Evolutionary conservation across 1,139 yeast species (phyloP).

Genomic region (Magnusiomyces tetraspermus): DNA sequence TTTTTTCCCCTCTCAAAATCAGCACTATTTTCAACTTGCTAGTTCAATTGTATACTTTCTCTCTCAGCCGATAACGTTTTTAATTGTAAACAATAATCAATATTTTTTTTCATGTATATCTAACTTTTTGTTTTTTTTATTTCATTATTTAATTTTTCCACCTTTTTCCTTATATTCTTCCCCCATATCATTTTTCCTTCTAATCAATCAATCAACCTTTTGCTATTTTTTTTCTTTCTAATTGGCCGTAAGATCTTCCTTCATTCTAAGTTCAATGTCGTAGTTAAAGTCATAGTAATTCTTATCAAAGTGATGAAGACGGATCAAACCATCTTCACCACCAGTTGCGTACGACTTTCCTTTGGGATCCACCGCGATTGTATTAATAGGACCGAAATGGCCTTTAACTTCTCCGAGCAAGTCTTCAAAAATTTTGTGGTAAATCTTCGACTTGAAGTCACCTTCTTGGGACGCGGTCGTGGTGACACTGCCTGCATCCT

Average conservation of each 20-base stretch:
- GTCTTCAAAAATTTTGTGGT: conserved; percentile 89
- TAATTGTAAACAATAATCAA: too few relatives aligned
- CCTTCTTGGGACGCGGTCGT: conserved; percentile 92
- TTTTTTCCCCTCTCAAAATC: too few relatives aligned
- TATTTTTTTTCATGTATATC: too few relatives aligned
- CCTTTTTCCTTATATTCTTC: too few relatives aligned
- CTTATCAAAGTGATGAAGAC: conserved; percentile 90
- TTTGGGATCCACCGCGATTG: conserved; percentile 87
- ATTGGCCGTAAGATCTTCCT: background rate
- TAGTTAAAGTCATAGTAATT: conserved; percentile 85
- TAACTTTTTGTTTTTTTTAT: too few relatives aligned
- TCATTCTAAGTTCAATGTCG: conserved; percentile 55
- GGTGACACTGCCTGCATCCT: conserved; percentile 96
- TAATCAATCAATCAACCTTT: too few relatives aligned
- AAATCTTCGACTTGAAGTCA: conserved; percentile 92
- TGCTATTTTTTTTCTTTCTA: background rate
- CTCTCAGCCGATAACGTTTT: too few relatives aligned
- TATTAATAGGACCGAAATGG: conserved; percentile 97
- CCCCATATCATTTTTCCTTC: too few relatives aligned
- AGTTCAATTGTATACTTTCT: too few relatives aligned
- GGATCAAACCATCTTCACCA: conserved; percentile 95
- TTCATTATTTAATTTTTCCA: too few relatives aligned
- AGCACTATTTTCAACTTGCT: too few relatives aligned
- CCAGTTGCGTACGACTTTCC: conserved; percentile 93
- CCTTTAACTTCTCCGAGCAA: conserved; percentile 97